Conservation (phyloP, 345 rosid genomes). For the Durio zibethinus region DNA sequence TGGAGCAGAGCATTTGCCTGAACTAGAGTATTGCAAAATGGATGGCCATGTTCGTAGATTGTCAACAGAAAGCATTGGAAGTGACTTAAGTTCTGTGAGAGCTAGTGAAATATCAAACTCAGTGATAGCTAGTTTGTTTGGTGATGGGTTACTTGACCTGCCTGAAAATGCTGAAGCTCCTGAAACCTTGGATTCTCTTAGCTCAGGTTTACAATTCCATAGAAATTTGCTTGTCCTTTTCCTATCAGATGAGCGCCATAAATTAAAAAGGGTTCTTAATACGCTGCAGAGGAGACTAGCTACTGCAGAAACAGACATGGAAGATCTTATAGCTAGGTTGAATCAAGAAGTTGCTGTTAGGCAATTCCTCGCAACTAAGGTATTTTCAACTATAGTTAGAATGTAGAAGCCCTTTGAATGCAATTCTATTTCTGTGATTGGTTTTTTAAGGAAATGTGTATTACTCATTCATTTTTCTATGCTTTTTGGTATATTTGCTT, state of each 20-base stretch:
- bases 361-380: constrained; percentile 75
- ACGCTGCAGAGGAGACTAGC: constrained; percentile 62
- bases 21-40: constrained; percentile 38
- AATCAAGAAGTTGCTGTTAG: constrained; percentile 80
- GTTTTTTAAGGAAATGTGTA: background rate
- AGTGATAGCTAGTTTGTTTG: constrained; percentile 39
- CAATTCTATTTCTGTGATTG: background rate
- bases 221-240: constrained; percentile 46
- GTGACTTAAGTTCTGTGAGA: constrained; percentile 42
- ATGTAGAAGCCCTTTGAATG: background rate
- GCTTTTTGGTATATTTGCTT: background rate
- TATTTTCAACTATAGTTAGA: constrained; percentile 16
- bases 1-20: constrained; percentile 34
- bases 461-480: background rate
- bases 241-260: constrained; percentile 62
- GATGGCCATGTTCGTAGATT: constrained; percentile 52
- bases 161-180: constrained; percentile 39
- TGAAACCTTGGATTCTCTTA: constrained; percentile 22
- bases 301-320: constrained; percentile 79
- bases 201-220: constrained; percentile 32
- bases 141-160: constrained; percentile 32
- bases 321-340: constrained; percentile 82
- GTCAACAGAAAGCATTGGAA: constrained; percentile 48
- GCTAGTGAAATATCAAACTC: constrained; percentile 47
- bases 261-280: constrained; percentile 70